Evolutionary conservation across 2,329 filamentous ascomycete genomes (phyloP).

Genomic region (Colletotrichum theobromicola): DNA sequence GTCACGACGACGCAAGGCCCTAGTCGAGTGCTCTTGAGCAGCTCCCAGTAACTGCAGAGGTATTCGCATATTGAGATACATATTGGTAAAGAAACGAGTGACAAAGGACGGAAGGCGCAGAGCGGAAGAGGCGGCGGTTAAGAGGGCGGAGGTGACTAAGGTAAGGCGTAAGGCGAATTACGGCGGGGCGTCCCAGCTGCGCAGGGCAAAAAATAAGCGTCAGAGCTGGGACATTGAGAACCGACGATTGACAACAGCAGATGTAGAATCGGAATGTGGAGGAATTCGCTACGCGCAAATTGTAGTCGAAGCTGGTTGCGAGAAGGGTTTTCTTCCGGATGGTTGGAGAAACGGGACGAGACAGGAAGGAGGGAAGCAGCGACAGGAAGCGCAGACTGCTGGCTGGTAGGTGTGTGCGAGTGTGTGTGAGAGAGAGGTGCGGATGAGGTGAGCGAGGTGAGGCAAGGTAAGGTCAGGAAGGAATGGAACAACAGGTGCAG

Average conservation of each 20-base stretch:
- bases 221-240: constrained; percentile 13
- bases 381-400: neutral
- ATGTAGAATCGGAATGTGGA: neutral
- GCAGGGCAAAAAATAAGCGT: constrained; percentile 12
- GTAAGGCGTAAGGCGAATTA: neutral
- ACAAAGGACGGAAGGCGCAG: neutral
- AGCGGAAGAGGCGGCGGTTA: constrained; percentile 7
- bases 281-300: neutral
- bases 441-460: neutral
- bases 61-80: constrained; percentile 18
- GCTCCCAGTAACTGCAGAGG: neutral
- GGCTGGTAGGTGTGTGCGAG: neutral
- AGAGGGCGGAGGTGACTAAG: neutral
- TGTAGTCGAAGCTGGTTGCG: neutral
- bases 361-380: neutral
- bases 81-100: constrained; percentile 9
- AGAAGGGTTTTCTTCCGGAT: neutral
- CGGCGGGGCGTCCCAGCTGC: constrained; percentile 18
- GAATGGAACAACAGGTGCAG: neutral
- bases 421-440: neutral
- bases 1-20: neutral
- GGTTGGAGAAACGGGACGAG: neutral
- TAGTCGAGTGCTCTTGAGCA: neutral
- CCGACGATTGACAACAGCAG: neutral
- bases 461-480: neutral